Evolutionary conservation across 805 yeast species (phyloP).

Genomic region (Monosporozyma aquatica): DNA sequence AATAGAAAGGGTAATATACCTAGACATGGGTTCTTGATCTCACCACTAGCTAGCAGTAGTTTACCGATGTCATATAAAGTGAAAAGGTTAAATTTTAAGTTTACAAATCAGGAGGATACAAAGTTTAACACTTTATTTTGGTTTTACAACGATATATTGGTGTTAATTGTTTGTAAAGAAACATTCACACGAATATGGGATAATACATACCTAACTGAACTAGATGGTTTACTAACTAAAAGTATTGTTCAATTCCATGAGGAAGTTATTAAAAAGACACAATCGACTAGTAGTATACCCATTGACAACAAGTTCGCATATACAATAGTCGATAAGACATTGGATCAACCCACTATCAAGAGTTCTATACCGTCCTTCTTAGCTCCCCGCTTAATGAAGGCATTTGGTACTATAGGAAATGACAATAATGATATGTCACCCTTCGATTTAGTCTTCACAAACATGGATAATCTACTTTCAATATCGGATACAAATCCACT

Average conservation of each 20-base stretch:
- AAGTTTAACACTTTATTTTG: conserved; percentile 23
- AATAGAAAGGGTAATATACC: conserved; percentile 4
- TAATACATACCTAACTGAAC: conserved; percentile 20
- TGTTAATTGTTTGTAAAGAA: conserved; percentile 19
- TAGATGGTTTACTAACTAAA: conserved; percentile 16
- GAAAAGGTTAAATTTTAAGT: conserved; percentile 15
- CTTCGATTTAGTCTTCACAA: conserved; percentile 21
- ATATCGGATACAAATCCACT: background rate
- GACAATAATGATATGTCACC: conserved; percentile 7
- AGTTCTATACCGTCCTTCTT: conserved; percentile 23
- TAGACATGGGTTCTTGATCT: conserved; percentile 24
- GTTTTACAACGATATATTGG: conserved; percentile 24
- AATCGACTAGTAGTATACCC: background rate
- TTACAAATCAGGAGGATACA: conserved; percentile 7
- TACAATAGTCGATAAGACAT: conserved; percentile 11
- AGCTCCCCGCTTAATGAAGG: conserved; percentile 3
- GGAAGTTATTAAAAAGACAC: conserved; percentile 4
- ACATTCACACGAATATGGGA: conserved; percentile 24
- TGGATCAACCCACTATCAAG: conserved; percentile 4
- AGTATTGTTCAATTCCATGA: conserved; percentile 19
- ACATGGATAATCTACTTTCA: conserved; percentile 17
- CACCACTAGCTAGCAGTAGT: conserved; percentile 19
- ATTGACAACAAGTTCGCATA: conserved; percentile 19
- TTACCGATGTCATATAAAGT: conserved; percentile 23
- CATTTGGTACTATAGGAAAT: too few species aligned